Percentiles rank a stretch among this genome's conserved stretches.
Conservation (phyloP, 208 protist genomes). For the Trypanosoma mega region DNA sequence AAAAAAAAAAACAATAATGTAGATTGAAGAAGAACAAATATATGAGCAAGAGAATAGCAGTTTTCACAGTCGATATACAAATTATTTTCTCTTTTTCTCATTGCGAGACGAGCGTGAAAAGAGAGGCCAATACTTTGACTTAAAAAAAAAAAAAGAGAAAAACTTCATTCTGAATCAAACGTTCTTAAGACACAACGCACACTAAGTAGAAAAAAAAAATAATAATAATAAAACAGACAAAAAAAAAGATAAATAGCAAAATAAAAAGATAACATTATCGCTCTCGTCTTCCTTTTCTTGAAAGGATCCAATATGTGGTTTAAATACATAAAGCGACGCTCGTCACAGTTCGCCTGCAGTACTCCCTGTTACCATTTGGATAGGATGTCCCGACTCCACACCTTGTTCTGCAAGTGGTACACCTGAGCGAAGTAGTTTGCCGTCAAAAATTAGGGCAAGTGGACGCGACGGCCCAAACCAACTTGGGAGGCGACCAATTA, state of each 20-base stretch:
- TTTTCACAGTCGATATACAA: neutral
- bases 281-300: neutral
- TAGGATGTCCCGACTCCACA: slow-evolving; percentile 10
- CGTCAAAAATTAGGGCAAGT: slow-evolving; percentile 16
- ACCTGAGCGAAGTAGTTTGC: slow-evolving; percentile 11
- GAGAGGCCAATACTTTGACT: neutral
- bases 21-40: neutral
- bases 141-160: neutral
- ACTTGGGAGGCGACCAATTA: slow-evolving; percentile 17
- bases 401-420: slow-evolving; percentile 19
- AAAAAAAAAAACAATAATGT: neutral
- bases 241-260: slow-evolving; percentile 3
- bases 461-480: slow-evolving; percentile 31
- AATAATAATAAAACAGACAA: neutral
- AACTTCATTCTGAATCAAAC: neutral
- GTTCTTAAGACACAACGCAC: too few species aligned
- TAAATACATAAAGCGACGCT: neutral
- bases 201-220: slow-evolving; percentile 1
- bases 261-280: slow-evolving; percentile 7
- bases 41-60: neutral
- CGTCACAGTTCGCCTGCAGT: neutral
- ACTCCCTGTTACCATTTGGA: slow-evolving; percentile 2
- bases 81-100: neutral
- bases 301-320: too few species aligned
- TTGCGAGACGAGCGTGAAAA: neutral